Evolutionary conservation across 2,329 filamentous ascomycete genomes (phyloP), one percentile per base, ranked within the genome.

Genomic region (Colletotrichum sp.): DNA sequence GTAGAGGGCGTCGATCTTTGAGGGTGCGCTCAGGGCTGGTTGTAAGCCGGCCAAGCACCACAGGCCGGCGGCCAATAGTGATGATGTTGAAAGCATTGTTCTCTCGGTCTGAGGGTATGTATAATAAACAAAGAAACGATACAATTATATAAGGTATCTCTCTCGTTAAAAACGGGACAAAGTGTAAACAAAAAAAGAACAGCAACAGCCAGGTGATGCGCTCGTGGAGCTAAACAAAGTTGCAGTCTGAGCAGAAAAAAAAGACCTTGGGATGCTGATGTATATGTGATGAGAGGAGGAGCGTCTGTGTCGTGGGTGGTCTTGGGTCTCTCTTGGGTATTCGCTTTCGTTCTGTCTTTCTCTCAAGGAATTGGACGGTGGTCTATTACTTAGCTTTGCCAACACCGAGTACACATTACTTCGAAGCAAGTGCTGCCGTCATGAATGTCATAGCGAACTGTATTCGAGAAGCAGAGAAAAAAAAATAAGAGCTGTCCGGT

Each of bases 371-470:
- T 59, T 39, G 57, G 63, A 64, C 70, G 64, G 59, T 69, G 32
- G 30, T 30, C 29, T 76, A 69, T 49, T 68, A 73, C 64, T 57
- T 68, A 73, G 63, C 62, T 64, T 25, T 27, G 63, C 44, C 15
- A 76, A 63, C 9, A 64, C 73, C 27, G 22, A 73, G 65, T 69
- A 73, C 39, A 73, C 73, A 76, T 76, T 76, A 69, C 69, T 76
- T 69, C 63, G n/a, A 44, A 69, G 63, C 73, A 68, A 65, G 55
- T 65, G 62, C 52, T 62, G 62, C 36, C 69, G 73, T 76, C 70
- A 73, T 65, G 57, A 59, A 44, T 57, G 32, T 73, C 70, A 76
- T 30, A 49, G 69, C 70, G 34, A 49, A 73, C 73, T 73, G 44
- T 69, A n/a, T 62, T 34, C 64, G 64, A 73, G 57, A 61, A 76